Base-by-base conservation (phyloP, 2,329 filamentous ascomycete species). In the Apiospora saccharicola region DNA sequence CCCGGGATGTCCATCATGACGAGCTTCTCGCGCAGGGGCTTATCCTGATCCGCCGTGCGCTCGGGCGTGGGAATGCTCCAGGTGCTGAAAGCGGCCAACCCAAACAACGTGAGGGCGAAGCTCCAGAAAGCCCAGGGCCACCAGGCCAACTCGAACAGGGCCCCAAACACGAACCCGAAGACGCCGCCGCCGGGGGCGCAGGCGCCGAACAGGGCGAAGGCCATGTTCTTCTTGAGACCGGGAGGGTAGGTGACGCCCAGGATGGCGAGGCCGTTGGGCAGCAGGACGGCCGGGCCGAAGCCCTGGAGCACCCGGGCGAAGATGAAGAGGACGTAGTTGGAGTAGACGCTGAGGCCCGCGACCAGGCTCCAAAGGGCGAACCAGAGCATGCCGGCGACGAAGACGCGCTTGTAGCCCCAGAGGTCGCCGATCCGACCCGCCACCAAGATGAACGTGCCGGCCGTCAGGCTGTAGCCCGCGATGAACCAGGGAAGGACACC, bases 221-320 rank as follows among this genome's bases (percentile, higher is more conserved):
- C 78, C 77, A 82, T 80, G 13, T 78, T 76, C 74, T 83, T 81
- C 22, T 78, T 78, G 19, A 72, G 71, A 1, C 82, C 81, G 0
- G 78, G 78, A 1, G 81, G 78, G 75, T 91, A 91, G 1, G 85
- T 83, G 0, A 82, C 81, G 3, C 89, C 88, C 6, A 91, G 78
- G 19, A 91, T 82, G 1, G 88, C 89, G 47, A 91, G 80, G 1
- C 81, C 86, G 75, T 90, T 91, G 0, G 89, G 89, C n/a, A 91
- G 78, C 61, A 85, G 75, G 53, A 91, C 83, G 0, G 89, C 86
- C 0, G 88, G 86, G 0, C 89, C 89, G 49, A 89, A 85, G 1
- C 87, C 86, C 74, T 89, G 86, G 12, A 89, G 78, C 1, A 83
- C 86, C n/a, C 87, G 83, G 37, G 82, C 82, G 70, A 87, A 81